These are phyloP conservation scores for Cyberlindnera lachancei DNA, from an alignment of 805 yeast species.

Conservation along the genomic window DNA sequence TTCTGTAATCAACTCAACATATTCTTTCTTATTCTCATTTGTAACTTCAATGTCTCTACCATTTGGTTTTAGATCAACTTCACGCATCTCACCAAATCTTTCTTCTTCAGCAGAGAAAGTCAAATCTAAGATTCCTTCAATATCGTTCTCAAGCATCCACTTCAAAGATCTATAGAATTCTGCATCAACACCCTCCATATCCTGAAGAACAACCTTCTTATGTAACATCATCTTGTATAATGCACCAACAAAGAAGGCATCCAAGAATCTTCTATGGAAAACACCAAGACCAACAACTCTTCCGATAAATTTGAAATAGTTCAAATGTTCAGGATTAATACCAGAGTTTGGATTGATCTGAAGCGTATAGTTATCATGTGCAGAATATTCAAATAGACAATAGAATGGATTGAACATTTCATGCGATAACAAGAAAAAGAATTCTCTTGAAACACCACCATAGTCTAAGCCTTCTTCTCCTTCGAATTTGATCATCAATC, in stretches of 20 bases:
- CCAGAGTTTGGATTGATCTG: conserved; percentile 97
- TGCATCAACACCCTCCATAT: conserved; percentile 98
- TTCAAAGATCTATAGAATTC: conserved; percentile 91
- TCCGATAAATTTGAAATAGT: conserved; percentile 96
- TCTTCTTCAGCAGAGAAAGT: conserved; percentile 90
- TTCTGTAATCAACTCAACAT: conserved; percentile 89
- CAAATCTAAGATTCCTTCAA: conserved; percentile 77
- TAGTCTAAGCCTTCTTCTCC: conserved; percentile 99
- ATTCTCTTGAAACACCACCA: conserved; percentile 99
- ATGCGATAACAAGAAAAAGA: conserved; percentile 91
- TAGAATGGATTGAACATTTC: conserved; percentile 99
- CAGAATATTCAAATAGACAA: conserved; percentile 94
- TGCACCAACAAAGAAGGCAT: conserved; percentile 97
- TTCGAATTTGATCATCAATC: conserved; percentile 96
- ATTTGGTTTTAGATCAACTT: conserved; percentile 81
- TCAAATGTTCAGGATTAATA: conserved; percentile 95
- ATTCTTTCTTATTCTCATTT: conserved; percentile 91
- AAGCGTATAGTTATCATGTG: conserved; percentile 95
- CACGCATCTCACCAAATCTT: conserved; percentile 86
- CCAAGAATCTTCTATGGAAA: conserved; percentile 95
- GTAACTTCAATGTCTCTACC: conserved; percentile 89
- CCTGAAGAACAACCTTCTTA: conserved; percentile 90
- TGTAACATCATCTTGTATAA: conserved; percentile 95
- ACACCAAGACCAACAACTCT: conserved; percentile 97
- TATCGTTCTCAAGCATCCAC: conserved; percentile 95